Evolutionary conservation across 306 rosid genomes (phyloP), one percentile per base, ranked within the genome.

Genomic region (Alnus glutinosa): DNA sequence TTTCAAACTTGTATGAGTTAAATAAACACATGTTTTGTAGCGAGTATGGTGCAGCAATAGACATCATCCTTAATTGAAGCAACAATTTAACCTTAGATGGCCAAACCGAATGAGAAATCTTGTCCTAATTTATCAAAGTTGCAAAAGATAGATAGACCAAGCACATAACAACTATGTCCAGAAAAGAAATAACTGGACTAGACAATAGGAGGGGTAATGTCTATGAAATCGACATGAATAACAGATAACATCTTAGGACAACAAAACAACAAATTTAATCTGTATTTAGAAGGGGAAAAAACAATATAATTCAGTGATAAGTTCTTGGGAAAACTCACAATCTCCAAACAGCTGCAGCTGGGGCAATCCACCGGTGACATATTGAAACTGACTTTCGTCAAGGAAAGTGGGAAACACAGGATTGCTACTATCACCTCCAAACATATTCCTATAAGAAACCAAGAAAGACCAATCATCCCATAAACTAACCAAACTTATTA

Each of bases 301-400:
- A 14, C 15, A 13, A 4, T 16, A 72, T 23, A 16, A 59, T 58
- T 48, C 36, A 59, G 58, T 58, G 46, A 47, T 23, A 48, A 77
- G 55, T 13, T 50, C 23, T 32, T 3, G 8, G 14, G 32, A 70
- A 79, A 61, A 83, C 80, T 75, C 61, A 83, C 86, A 49, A 13
- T 83, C 77, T 42, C 83, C 81, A 75, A 70, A 83, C 58, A 79
- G 64, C 46, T 79, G 86, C 66, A 83, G 86, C 69, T 46, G 75
- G 36, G 77, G 86, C 72, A 79, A 48, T 28, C 83, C 75, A 44
- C 66, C 39, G 32, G 71, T 48, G 47, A 61, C 80, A 79, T 51
- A 62, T 49, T 70, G 83, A 34, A 83, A 62, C 70, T 58, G 75
- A 14, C 80, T 79, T 66, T 75, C 78, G 75, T 64, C 81, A 47